Evolutionary conservation across 2,329 filamentous ascomycete species (phyloP).

Genomic region (Colletotrichum melonis): DNA sequence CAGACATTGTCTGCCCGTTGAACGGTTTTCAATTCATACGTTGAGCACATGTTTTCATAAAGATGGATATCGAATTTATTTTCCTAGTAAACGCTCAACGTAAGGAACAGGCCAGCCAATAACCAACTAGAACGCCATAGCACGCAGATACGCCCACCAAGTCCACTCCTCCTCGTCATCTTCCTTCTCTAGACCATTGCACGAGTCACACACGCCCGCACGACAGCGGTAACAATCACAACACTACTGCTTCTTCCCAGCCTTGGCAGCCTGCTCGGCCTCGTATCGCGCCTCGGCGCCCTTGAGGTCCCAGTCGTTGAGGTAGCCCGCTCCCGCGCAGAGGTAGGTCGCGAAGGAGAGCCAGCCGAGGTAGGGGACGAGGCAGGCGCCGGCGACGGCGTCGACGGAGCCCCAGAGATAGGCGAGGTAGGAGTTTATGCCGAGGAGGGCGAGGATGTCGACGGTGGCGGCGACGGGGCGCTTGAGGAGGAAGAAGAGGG

Average conservation of each 20-base stretch:
- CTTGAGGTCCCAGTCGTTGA: constrained; percentile 75
- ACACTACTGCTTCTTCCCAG: constrained; percentile 38
- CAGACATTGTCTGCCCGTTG: not conserved
- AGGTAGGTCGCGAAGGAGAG: constrained; percentile 89
- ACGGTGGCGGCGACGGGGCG: constrained; percentile 79
- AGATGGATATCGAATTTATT: constrained; percentile 2
- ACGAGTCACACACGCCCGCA: no score
- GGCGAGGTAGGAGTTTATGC: constrained; percentile 78
- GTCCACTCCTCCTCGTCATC: not conserved
- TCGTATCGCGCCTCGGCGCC: constrained; percentile 38
- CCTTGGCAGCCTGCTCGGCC: constrained; percentile 39
- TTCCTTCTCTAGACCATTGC: no score
- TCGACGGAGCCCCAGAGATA: constrained; percentile 84
- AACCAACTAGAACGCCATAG: not conserved
- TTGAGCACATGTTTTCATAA: not conserved
- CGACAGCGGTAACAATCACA: constrained; percentile 11
- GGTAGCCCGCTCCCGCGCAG: constrained; percentile 73
- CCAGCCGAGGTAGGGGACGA: constrained; percentile 89
- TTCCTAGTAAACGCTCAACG: not conserved
- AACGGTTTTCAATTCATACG: not conserved
- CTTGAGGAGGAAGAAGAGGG: constrained; percentile 86
- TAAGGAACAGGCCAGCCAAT: not conserved
- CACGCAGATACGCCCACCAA: not conserved
- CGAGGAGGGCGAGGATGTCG: constrained; percentile 80
- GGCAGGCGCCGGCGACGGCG: constrained; percentile 75